Percentiles rank a stretch among this genome's conserved stretches.
Evolutionary conservation across 1,284 basidiomycete genomes (phyloP).

Genomic region (Somion occarium): DNA sequence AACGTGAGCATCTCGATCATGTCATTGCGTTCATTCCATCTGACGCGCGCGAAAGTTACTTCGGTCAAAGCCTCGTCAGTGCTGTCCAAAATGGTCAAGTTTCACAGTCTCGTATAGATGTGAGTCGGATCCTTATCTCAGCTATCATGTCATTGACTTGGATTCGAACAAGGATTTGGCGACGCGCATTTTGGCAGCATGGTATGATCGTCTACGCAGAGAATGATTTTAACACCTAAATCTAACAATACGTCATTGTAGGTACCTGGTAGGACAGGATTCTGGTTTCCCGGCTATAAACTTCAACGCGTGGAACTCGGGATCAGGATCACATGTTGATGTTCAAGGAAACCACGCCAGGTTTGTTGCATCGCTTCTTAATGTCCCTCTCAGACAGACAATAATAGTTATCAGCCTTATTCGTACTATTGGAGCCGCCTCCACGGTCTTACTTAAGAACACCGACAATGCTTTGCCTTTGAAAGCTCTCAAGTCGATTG

Average conservation of each 20-base stretch:
- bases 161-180: constrained; percentile 65
- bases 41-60: constrained; percentile 13
- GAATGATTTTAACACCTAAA: background rate
- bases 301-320: constrained; percentile 30
- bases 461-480: constrained; percentile 51
- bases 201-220: constrained; percentile 26
- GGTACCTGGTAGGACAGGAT: constrained; percentile 62
- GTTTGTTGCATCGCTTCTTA: constrained; percentile 26
- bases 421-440: constrained; percentile 63
- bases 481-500: constrained; percentile 45
- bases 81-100: constrained; percentile 14
- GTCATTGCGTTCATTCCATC: no score
- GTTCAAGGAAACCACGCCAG: constrained; percentile 63
- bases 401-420: constrained; percentile 40
- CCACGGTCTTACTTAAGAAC: constrained; percentile 76
- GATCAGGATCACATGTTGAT: constrained; percentile 42
- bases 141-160: constrained; percentile 1
- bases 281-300: constrained; percentile 47
- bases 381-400: background rate
- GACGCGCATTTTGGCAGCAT: constrained; percentile 53
- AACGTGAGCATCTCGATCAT: constrained; percentile 25
- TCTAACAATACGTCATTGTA: constrained; percentile 15
- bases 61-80: constrained; percentile 10
- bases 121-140: constrained; percentile 2
- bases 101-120: constrained; percentile 12